Evolutionary conservation across 495 filamentous ascomycete genomes (phyloP), one percentile per base, ranked within the genome.

Genomic region (Neurospora africana): DNA sequence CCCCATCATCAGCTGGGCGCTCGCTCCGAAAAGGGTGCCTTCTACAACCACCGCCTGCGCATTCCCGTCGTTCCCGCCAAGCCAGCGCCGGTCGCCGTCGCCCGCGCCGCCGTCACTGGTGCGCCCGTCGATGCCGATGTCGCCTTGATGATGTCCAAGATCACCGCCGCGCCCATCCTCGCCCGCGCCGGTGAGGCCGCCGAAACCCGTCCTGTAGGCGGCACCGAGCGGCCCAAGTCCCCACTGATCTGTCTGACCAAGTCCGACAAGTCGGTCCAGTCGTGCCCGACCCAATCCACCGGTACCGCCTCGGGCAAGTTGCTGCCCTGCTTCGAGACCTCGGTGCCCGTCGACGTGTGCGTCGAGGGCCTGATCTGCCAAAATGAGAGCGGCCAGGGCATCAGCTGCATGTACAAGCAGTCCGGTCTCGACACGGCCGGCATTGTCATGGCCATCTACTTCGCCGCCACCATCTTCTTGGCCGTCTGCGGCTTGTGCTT

Each of bases 351-450:
- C 1, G 21, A 73, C 10, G 78, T 81, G 68, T 87, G 86, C 80
- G 80, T 78, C 30, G 80, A 80, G 21, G 82, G 78, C n/a, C 75
- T 82, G 23, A 76, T 85, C 72, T 88, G 86, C 83, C 72, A 72
- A 65, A 72, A 70, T 15, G 76, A 82, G 77, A 35, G 17, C 68
- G 65, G 77, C 39, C 81, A 83, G 71, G 73, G 77, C 53, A 72
- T 75, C 69, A 72, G 74, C 53, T 87, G 86, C 83, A 85, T 87
- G 81, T 75, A 76, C 73, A 77, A 78, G 41, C 67, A 82, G 13
- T 75, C 83, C 74, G 4, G 11, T 5, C 78, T 86, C 10, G 77
- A 74, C 70, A 70, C 76, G 1, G 79, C 75, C 21, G 84, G 81
- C 33, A 78, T 82, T 71, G 73, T 86, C 75, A 79, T 85, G 68